Evolutionary conservation across 2,329 filamentous ascomycete genomes (phyloP).

Genomic region (Mycocentrospora acerina): DNA sequence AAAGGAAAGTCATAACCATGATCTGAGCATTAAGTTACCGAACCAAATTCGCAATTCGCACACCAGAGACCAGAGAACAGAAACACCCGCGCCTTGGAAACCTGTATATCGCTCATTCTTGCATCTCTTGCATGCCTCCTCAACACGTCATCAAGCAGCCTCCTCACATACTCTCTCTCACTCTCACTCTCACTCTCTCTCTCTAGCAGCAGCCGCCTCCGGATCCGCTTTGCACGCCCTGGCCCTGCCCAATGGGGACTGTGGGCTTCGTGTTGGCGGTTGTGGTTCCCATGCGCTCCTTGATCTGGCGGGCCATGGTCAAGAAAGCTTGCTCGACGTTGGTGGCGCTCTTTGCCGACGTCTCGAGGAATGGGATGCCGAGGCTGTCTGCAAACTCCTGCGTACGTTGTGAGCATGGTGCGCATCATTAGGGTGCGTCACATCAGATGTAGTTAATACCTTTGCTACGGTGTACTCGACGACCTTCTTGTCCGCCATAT

Average conservation of each 20-base stretch:
- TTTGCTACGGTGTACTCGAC: slow-evolving; percentile 99
- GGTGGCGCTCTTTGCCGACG: slow-evolving; percentile 98
- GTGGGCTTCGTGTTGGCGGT: slow-evolving; percentile 98
- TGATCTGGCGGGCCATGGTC: slow-evolving; percentile 99
- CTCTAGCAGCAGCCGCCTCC: slow-evolving; percentile 88
- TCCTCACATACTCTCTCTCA: slow-evolving; percentile 6
- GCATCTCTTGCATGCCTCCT: slow-evolving; percentile 12
- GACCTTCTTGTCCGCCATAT: slow-evolving; percentile 99
- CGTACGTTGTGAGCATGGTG: slow-evolving; percentile 18
- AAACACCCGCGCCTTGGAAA: slow-evolving; percentile 10
- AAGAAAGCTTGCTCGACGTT: slow-evolving; percentile 99
- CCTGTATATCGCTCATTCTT: slow-evolving; percentile 8
- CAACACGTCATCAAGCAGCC: neutral
- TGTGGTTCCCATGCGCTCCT: slow-evolving; percentile 98
- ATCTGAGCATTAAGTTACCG: slow-evolving; percentile 16
- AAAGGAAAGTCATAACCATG: slow-evolving; percentile 11
- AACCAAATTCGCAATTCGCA: slow-evolving; percentile 10
- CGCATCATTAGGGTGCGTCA: no score
- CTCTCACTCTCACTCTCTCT: no score
- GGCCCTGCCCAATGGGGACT: slow-evolving; percentile 91
- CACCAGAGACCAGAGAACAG: slow-evolving; percentile 1
- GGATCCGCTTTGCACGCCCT: slow-evolving; percentile 86
- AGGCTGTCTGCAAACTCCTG: slow-evolving; percentile 99
- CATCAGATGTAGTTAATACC: slow-evolving; percentile 55
- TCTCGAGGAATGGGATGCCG: slow-evolving; percentile 99